These are phyloP conservation scores for Floccularia luteovirens DNA, from an alignment of 768 basidiomycete genomes.

Conservation along the genomic window DNA sequence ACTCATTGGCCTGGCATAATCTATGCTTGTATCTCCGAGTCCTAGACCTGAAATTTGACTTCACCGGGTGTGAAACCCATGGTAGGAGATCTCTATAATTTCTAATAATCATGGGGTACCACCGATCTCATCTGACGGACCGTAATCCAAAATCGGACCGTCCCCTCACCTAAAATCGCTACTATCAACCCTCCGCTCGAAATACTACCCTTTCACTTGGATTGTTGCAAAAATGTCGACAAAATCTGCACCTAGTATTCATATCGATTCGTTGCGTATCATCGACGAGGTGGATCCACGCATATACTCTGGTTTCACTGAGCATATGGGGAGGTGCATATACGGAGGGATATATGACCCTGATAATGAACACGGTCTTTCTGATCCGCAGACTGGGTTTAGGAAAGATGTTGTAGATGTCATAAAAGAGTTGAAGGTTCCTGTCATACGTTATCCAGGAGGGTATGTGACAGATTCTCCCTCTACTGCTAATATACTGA, in stretches of 20 bases:
- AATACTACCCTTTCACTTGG: too few relatives aligned
- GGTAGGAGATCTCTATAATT: too few relatives aligned
- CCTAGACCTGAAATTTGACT: too few relatives aligned
- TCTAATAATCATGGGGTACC: too few relatives aligned
- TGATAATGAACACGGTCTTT: slow-evolving; percentile 23
- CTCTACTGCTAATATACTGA: not conserved
- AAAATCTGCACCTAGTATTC: slow-evolving; percentile 23
- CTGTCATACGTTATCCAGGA: slow-evolving; percentile 46
- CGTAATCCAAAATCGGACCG: too few relatives aligned
- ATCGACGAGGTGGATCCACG: slow-evolving; percentile 37
- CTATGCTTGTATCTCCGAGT: too few relatives aligned
- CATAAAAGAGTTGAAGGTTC: slow-evolving; percentile 37
- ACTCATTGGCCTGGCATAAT: too few relatives aligned
- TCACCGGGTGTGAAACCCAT: too few relatives aligned
- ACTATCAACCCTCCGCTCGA: too few relatives aligned
- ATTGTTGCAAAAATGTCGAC: slow-evolving; percentile 2
- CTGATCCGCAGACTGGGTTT: slow-evolving; percentile 34
- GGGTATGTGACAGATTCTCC: slow-evolving; percentile 22
- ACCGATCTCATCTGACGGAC: too few relatives aligned
- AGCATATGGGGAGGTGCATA: slow-evolving; percentile 53
- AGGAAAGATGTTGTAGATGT: slow-evolving; percentile 42
- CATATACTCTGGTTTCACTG: slow-evolving; percentile 56
- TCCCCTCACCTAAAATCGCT: too few relatives aligned
- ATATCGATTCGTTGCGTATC: slow-evolving; percentile 31
- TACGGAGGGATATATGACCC: slow-evolving; percentile 42